These are phyloP conservation scores for Debaryomycetaceae sp. DNA, from an alignment of 1,139 yeast genomes.

Conservation along the genomic window DNA sequence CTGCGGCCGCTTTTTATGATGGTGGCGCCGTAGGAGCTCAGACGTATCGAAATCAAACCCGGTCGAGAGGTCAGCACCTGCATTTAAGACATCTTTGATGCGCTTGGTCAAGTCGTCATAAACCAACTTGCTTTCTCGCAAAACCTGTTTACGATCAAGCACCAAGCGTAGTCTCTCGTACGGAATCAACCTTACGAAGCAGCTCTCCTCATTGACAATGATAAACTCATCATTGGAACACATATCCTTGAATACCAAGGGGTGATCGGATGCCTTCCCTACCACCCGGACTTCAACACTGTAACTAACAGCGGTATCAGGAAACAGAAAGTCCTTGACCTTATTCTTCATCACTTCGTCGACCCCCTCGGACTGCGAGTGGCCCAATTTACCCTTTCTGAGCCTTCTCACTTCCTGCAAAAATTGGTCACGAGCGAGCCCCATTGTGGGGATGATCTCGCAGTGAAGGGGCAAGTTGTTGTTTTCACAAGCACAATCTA, in stretches of 20 bases:
- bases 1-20: slow-evolving; percentile 16
- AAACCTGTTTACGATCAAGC: slow-evolving; percentile 11
- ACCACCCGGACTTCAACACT: slow-evolving; percentile 38
- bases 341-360: slow-evolving; percentile 6
- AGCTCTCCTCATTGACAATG: slow-evolving; percentile 19
- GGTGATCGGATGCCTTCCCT: slow-evolving; percentile 32
- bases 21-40: too few relatives aligned
- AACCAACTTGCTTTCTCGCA: slow-evolving; percentile 12
- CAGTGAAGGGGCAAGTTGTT: slow-evolving; percentile 33
- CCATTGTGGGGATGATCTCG: slow-evolving; percentile 37
- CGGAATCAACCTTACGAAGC: slow-evolving; percentile 20
- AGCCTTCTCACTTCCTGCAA: slow-evolving; percentile 15
- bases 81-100: slow-evolving; percentile 12
- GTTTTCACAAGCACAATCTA: slow-evolving; percentile 33
- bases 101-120: slow-evolving; percentile 15
- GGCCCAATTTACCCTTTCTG: slow-evolving; percentile 5
- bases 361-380: slow-evolving; percentile 3
- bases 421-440: slow-evolving; percentile 20
- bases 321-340: slow-evolving; percentile 20
- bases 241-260: slow-evolving; percentile 8
- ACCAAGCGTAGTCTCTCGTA: slow-evolving; percentile 12
- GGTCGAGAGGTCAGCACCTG: slow-evolving; percentile 7
- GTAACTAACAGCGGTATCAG: slow-evolving; percentile 32
- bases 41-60: too few relatives aligned
- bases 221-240: slow-evolving; percentile 16